Evolutionary conservation across 73 alveolate species (phyloP).

Genomic region (Strombidium stylifer): DNA sequence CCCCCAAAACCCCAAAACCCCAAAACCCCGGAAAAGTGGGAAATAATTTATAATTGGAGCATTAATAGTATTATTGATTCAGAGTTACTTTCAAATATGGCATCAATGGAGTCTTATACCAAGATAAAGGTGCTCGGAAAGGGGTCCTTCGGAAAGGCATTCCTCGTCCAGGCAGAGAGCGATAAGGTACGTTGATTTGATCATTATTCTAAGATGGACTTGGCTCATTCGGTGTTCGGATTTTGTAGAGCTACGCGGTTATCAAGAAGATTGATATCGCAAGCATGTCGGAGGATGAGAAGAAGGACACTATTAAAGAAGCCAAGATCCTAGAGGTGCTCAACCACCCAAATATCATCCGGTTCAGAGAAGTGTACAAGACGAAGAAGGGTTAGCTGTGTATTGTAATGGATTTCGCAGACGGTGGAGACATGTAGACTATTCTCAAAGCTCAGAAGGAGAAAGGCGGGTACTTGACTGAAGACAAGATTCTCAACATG

Average conservation of each 20-base stretch:
- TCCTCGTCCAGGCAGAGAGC: constrained; percentile 75
- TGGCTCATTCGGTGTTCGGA: background rate
- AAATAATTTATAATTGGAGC: no score
- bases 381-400: constrained; percentile 84
- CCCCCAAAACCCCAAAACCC: no score
- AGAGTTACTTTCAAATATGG: no score
- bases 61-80: no score
- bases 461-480: constrained; percentile 52
- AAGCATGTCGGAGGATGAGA: constrained; percentile 80
- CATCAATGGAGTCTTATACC: constrained; percentile 83
- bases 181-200: constrained; percentile 41
- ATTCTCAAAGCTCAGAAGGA: constrained; percentile 52
- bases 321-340: constrained; percentile 86
- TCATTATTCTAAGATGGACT: background rate
- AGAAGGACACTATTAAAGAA: constrained; percentile 85
- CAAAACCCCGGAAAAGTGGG: no score
- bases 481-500: constrained; percentile 59
- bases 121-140: constrained; percentile 86
- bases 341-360: constrained; percentile 92
- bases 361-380: constrained; percentile 86
- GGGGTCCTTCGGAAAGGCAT: constrained; percentile 96
- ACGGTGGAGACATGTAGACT: constrained; percentile 65
- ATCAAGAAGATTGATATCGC: constrained; percentile 86
- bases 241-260: constrained; percentile 76
- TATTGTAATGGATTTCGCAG: constrained; percentile 91